Evolutionary conservation across 2,329 filamentous ascomycete species (phyloP).

Genomic region (Laburnicola sp.): DNA sequence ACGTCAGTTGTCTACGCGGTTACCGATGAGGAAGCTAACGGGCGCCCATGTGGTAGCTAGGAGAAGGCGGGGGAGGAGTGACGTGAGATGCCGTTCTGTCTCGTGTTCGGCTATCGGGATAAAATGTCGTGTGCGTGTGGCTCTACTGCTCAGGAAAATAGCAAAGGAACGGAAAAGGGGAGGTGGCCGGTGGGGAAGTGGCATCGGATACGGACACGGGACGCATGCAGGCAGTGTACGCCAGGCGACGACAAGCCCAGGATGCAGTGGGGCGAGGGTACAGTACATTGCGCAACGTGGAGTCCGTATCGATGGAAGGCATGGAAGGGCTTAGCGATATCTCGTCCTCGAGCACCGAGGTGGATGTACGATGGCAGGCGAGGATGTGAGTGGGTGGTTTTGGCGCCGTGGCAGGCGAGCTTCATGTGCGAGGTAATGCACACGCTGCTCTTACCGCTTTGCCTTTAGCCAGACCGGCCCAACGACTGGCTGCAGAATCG

Average conservation of each 20-base stretch:
- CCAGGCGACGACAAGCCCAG: background rate
- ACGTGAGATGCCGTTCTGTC: conserved; percentile 1
- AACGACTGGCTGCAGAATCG: conserved; percentile 6
- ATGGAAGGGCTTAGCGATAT: conserved; percentile 11
- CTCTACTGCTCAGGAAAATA: background rate
- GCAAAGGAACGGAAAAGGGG: no score
- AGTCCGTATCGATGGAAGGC: conserved; percentile 4
- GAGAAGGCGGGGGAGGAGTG: background rate
- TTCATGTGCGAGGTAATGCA: conserved; percentile 4
- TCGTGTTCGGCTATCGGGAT: conserved; percentile 15
- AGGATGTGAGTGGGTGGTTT: background rate
- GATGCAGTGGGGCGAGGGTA: background rate
- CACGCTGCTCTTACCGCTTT: conserved; percentile 7
- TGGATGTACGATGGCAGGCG: background rate
- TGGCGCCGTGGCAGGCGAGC: conserved; percentile 6
- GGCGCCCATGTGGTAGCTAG: conserved; percentile 12
- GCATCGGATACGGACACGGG: background rate
- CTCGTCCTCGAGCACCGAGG: conserved; percentile 8
- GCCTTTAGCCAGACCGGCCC: background rate
- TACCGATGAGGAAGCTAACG: background rate
- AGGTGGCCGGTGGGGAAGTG: background rate
- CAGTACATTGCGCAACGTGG: background rate
- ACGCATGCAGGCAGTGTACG: background rate
- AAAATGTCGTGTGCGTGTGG: background rate
- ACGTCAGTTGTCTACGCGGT: background rate